Evolutionary conservation across 192 early-diverging fungal species (phyloP).

Genomic region (Paraglomus brasilianum): DNA sequence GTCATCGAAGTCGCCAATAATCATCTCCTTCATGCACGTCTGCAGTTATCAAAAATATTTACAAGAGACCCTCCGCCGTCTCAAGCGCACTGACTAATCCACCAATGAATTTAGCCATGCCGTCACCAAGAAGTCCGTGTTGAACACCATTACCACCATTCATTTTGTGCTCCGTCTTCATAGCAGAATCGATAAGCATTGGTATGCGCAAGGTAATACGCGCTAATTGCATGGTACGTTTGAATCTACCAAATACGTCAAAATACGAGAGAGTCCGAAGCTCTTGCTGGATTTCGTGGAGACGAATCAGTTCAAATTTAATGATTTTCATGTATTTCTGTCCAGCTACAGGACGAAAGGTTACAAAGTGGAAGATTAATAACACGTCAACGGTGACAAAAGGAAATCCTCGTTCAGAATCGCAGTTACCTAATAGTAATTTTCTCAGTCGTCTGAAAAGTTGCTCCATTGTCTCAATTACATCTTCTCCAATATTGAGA

Average conservation of each 20-base stretch:
- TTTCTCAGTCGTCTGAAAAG: slow-evolving; percentile 42
- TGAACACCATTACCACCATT: too few species aligned
- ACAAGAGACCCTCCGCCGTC: background rate
- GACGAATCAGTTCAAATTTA: slow-evolving; percentile 51
- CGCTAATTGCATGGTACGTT: slow-evolving; percentile 49
- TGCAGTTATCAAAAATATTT: slow-evolving; percentile 6
- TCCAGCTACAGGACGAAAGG: slow-evolving; percentile 36
- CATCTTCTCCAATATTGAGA: slow-evolving; percentile 40
- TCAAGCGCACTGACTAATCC: too few species aligned
- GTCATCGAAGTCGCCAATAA: too few species aligned
- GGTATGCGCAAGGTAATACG: slow-evolving; percentile 51
- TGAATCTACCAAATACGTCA: slow-evolving; percentile 49
- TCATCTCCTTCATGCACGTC: background rate
- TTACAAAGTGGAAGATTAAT: background rate
- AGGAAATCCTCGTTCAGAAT: background rate
- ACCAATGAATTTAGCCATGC: too few species aligned
- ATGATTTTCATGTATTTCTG: slow-evolving; percentile 56
- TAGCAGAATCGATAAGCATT: slow-evolving; percentile 53
- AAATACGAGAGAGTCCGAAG: slow-evolving; percentile 52
- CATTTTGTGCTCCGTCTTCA: background rate
- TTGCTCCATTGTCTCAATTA: slow-evolving; percentile 40
- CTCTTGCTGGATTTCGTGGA: slow-evolving; percentile 55
- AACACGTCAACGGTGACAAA: background rate
- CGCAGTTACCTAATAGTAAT: slow-evolving; percentile 38
- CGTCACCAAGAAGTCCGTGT: too few species aligned